Evolutionary conservation across 371 early-diverging fungal species (phyloP), one percentile per base, ranked within the genome.

Genomic region (Haplosporangium sp.): DNA sequence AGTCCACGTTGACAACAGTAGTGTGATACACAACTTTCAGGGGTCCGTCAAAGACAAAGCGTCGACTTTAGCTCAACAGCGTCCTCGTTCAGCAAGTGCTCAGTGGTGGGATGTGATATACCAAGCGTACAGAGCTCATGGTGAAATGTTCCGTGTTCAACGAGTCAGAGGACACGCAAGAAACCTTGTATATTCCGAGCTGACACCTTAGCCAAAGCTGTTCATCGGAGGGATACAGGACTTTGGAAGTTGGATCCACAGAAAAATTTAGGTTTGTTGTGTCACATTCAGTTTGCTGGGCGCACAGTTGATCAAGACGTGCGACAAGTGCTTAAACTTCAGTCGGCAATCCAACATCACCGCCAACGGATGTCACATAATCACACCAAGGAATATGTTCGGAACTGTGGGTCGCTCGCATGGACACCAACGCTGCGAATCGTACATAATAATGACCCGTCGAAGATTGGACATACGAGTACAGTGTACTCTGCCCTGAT

Each of bases 1-100:
- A 0, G 38, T 69, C 3, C n/a, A 55, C 27, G 53, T 45, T 9
- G 69, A 69, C 56, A 69, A 69, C 45, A n/a, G 8, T 4, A 61
- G 55, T 8, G 67, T 60, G 11, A 52, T 67, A 8, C 17, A 45
- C 34, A 39, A 40, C 8, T 60, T 60, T 15, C 5, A 44, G 9
- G 39, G 34, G 38, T n/a, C 56, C 40, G 67, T 67, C 3, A 19
- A 50, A 17, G 67, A 48, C 9, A 42, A 10, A 42, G 42, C 11
- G 2, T n/a, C 5, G 3, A 9, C 45, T 3, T 60, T 61, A 17
- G 8, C 34, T 5, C 7, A 61, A 19, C 50, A 58, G 27, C 35
- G 40, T 2, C 11, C 50, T 3, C 8, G 60, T 9, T 56, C 61
- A 27, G n/a, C 56, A 15, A 39, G 55, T n/a, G 62, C 69, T 45